Evolutionary conservation across 2,329 filamentous ascomycete genomes (phyloP).

Genomic region (Cordyceps pruinosa): DNA sequence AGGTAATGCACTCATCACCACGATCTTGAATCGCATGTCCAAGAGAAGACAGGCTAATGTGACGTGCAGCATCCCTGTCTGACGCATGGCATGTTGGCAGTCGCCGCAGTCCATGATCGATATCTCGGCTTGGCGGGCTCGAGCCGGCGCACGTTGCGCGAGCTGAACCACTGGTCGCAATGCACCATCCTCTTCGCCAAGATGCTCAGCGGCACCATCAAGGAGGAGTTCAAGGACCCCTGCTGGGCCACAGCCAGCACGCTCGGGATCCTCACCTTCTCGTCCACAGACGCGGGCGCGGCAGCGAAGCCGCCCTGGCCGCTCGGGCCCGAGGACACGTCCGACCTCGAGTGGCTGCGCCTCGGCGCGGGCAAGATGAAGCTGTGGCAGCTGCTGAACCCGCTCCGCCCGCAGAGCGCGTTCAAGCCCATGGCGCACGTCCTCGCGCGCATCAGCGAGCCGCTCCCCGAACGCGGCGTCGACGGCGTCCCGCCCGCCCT

Average conservation of each 20-base stretch:
- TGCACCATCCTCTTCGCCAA: not conserved
- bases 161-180: not conserved
- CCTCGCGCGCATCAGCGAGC: not conserved
- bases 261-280: not conserved
- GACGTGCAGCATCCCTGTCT: not conserved
- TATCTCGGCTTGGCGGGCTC: not conserved
- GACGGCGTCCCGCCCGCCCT: not conserved
- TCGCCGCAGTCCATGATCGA: not conserved
- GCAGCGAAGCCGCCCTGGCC: not conserved
- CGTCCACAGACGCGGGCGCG: not conserved
- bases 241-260: constrained; percentile 1
- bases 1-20: not conserved
- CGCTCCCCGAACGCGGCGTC: not conserved
- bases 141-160: not conserved
- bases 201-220: not conserved
- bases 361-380: constrained; percentile 4
- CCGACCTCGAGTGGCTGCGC: constrained; percentile 1
- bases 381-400: constrained; percentile 1
- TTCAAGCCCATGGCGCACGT: not conserved
- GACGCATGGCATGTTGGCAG: constrained; percentile 1
- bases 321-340: not conserved
- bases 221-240: not conserved
- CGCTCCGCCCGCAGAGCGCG: not conserved
- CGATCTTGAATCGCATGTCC: no score
- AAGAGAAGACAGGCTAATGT: not conserved